Evolutionary conservation across 345 rosid species (phyloP), one percentile per base, ranked within the genome.

Genomic region (Hypericum perforatum): DNA sequence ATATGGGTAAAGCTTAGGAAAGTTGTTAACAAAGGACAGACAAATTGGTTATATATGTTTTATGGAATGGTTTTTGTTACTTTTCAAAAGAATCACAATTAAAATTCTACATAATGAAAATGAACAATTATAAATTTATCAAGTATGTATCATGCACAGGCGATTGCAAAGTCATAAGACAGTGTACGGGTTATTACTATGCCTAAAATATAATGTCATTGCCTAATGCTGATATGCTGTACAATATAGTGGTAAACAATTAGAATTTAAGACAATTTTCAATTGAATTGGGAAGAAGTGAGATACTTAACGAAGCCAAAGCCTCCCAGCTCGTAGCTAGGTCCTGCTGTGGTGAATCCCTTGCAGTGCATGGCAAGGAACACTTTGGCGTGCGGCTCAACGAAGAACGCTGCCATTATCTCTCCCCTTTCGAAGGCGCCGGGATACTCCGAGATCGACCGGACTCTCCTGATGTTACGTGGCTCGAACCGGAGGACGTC

Each of bases 291-390:
- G 32, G 32, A 22, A 22, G 5, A 37, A 7, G 12, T 16, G 49
- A 37, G 46, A 36, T 7, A 52, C 37, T 41, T 12, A 72, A 22
- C 70, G 42, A 63, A 63, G 48, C 76, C 66, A 49, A 63, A 63
- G 12, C 72, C 76, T 32, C 49, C 53, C 8, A 56, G 61, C 38
- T 42, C 16, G 9, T 9, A 44, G 8, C 11, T 10, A 0, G 9
- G 6, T 12, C 15, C 65, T 45, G 54, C 0, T 16, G 6, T 14
- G 3, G 16, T 44, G 39, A 60, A 66, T 6, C 65, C 54, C 6
- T 38, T 66, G 53, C 65, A 38, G 61, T 54, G 50, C 37, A 50
- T 42, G 13, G 43, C 56, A 0, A 52, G 16, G 11, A 60, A 42
- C 11, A 51, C 50, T 46, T 45, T 5, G 32, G 42, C 54, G 22